Conservation (phyloP, 192 early-diverging fungal species). For the Entophlyctis helioformis region DNA sequence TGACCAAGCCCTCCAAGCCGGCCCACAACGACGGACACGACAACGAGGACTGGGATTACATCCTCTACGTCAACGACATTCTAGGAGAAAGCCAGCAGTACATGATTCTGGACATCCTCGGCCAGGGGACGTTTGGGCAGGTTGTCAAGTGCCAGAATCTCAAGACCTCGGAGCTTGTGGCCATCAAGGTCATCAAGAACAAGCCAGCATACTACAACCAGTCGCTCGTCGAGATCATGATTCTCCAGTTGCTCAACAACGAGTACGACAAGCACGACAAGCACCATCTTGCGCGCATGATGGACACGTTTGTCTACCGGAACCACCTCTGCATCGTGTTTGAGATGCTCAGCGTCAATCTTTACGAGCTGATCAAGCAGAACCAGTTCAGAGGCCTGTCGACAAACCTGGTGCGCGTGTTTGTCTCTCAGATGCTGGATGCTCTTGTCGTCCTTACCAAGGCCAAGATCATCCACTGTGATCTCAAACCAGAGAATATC, state of each 20-base stretch:
- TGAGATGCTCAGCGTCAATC: slow-evolving; percentile 91
- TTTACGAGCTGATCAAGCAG: slow-evolving; percentile 97
- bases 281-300: slow-evolving; percentile 80
- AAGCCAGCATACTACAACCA: slow-evolving; percentile 96
- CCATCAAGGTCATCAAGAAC: slow-evolving; percentile 98
- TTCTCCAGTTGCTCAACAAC: slow-evolving; percentile 83
- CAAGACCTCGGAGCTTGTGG: slow-evolving; percentile 82
- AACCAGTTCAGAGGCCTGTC: slow-evolving; percentile 92
- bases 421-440: slow-evolving; percentile 89
- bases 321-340: slow-evolving; percentile 94
- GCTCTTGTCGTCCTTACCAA: slow-evolving; percentile 74
- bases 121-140: slow-evolving; percentile 97
- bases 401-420: slow-evolving; percentile 84
- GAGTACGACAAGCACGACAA: slow-evolving; percentile 75
- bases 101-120: slow-evolving; percentile 84
- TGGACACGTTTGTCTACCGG: slow-evolving; percentile 86
- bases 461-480: slow-evolving; percentile 91
- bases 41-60: slow-evolving; percentile 93
- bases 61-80: slow-evolving; percentile 93
- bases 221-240: slow-evolving; percentile 91
- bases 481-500: slow-evolving; percentile 98
- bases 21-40: slow-evolving; percentile 84
- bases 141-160: slow-evolving; percentile 92
- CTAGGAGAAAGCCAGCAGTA: slow-evolving; percentile 93
- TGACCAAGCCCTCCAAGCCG: slow-evolving; percentile 90